phyloP scores from a whole-genome alignment of 2,329 filamentous ascomycete species.

The Acephala macrosclerotiorum region DNA sequence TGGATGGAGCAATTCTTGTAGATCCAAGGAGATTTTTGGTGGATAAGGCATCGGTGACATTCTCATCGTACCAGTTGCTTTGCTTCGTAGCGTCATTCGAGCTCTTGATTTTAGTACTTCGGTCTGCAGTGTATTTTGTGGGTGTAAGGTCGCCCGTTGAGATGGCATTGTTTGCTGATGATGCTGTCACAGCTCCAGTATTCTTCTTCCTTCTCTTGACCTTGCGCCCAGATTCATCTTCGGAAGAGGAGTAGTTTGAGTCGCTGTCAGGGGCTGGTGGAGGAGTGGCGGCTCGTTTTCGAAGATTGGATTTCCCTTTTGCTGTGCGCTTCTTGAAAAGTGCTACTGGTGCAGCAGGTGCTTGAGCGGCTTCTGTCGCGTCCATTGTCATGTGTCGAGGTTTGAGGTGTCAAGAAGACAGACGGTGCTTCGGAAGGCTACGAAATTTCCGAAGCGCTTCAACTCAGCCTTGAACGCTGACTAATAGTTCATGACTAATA shows the following conservation, averaged over 20 bases:
- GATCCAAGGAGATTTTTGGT: constrained; percentile 65
- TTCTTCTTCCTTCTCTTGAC: constrained; percentile 82
- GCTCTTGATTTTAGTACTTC: constrained; percentile 66
- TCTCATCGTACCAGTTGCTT: constrained; percentile 88
- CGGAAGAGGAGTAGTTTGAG: constrained; percentile 72
- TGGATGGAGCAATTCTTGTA: constrained; percentile 51
- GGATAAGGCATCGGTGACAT: constrained; percentile 48
- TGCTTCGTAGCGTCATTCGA: constrained; percentile 90
- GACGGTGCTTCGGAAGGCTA: background rate
- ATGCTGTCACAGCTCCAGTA: constrained; percentile 69
- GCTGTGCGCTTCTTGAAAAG: constrained; percentile 87
- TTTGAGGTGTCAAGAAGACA: background rate
- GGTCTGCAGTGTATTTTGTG: constrained; percentile 66
- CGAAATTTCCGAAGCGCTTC: background rate
- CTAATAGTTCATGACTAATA: background rate
- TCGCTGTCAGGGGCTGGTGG: constrained; percentile 71
- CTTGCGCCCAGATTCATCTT: constrained; percentile 77
- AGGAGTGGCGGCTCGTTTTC: constrained; percentile 83
- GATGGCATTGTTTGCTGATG: constrained; percentile 56
- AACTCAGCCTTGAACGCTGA: constrained; percentile 12
- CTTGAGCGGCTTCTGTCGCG: constrained; percentile 12
- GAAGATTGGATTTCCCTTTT: constrained; percentile 78
- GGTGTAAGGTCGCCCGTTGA: constrained; percentile 54
- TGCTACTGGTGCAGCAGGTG: constrained; percentile 52
- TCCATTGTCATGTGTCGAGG: constrained; percentile 20